Conservation (phyloP, 345 rosid genomes). For the Eucalyptus marginata region DNA sequence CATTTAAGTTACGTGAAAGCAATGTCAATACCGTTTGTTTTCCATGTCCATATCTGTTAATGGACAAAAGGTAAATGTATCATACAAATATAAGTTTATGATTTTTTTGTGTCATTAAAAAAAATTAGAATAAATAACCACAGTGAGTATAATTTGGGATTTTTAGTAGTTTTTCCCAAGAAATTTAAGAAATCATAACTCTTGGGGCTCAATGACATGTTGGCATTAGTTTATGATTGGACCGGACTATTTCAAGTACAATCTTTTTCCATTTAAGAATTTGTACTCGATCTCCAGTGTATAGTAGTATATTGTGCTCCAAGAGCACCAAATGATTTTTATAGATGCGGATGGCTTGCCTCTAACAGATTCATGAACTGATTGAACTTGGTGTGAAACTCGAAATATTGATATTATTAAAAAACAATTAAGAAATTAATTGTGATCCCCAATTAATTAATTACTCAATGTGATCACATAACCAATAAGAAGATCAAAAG, state of each 20-base stretch:
- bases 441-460: neutral
- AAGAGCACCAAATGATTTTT: neutral
- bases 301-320: neutral
- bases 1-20: neutral
- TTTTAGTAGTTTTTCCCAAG: neutral
- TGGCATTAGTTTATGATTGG: neutral
- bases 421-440: neutral
- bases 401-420: neutral
- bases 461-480: neutral
- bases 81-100: too few species aligned
- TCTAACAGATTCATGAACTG: rapidly evolving
- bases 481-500: neutral
- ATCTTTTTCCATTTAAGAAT: neutral
- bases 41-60: too few species aligned
- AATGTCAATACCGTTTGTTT: too few species aligned
- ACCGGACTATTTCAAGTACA: neutral
- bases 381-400: neutral
- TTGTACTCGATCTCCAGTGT: neutral
- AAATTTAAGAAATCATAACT: neutral
- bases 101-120: too few species aligned
- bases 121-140: too few species aligned
- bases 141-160: rapidly evolving
- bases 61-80: neutral
- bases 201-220: neutral
- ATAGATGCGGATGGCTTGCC: neutral